These are phyloP conservation scores for Hypoxylon sp. DNA, from an alignment of 2,329 filamentous ascomycete genomes.

Conservation along the genomic window DNA sequence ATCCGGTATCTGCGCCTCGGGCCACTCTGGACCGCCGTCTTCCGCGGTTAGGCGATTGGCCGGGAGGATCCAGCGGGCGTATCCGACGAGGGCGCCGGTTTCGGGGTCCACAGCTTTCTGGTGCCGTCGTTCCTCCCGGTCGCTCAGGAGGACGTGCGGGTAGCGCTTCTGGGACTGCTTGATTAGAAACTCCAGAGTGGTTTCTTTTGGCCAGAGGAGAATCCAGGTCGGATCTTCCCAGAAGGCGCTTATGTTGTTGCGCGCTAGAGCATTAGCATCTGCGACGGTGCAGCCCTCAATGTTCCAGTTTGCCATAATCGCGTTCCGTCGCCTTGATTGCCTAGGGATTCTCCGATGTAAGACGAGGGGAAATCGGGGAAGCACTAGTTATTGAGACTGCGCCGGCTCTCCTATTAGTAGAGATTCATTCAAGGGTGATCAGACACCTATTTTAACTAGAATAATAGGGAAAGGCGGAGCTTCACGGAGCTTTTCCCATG, in stretches of 20 bases:
- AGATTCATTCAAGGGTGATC: too few relatives aligned
- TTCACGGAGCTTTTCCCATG: too few relatives aligned
- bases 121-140: slow-evolving; percentile 15
- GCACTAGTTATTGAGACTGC: too few relatives aligned
- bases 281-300: slow-evolving; percentile 34
- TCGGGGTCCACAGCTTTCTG: slow-evolving; percentile 25
- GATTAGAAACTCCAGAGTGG: slow-evolving; percentile 14
- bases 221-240: slow-evolving; percentile 39
- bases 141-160: slow-evolving; percentile 10
- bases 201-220: slow-evolving; percentile 29
- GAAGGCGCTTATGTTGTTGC: slow-evolving; percentile 42
- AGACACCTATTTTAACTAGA: too few relatives aligned
- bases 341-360: background rate
- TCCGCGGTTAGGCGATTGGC: background rate
- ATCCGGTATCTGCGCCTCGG: slow-evolving; percentile 8
- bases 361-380: too few relatives aligned
- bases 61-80: slow-evolving; percentile 20
- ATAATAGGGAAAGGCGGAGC: too few relatives aligned
- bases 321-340: background rate
- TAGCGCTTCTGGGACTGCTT: slow-evolving; percentile 18
- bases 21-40: slow-evolving; percentile 3
- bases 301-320: slow-evolving; percentile 4
- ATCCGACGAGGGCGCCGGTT: slow-evolving; percentile 17
- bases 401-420: too few relatives aligned
- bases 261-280: slow-evolving; percentile 34